Conservation (phyloP, 495 filamentous ascomycete species). For the Lasiosphaeris hirsuta region DNA sequence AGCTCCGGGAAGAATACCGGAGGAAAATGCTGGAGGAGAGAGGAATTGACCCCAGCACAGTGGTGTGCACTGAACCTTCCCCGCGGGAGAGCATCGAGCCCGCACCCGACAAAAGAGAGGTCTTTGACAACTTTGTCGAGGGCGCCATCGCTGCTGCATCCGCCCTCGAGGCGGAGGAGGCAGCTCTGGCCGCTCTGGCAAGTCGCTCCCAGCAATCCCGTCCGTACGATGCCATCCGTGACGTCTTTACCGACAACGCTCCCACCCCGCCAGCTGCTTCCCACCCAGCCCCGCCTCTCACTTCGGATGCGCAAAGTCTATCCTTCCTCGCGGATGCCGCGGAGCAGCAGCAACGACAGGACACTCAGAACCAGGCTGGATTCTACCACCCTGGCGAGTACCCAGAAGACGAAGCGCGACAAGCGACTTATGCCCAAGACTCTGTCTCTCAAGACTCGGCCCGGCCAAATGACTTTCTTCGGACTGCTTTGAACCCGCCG, state of each 20-base stretch:
- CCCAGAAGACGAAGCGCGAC: not conserved
- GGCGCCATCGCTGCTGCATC: constrained; percentile 20
- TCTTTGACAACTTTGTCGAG: constrained; percentile 22
- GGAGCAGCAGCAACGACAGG: constrained; percentile 7
- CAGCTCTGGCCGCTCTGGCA: constrained; percentile 14
- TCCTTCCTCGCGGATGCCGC: constrained; percentile 34
- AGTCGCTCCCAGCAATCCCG: constrained; percentile 30
- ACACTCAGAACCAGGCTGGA: not conserved
- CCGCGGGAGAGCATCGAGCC: constrained; percentile 4
- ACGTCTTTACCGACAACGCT: constrained; percentile 40
- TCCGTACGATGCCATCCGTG: constrained; percentile 48
- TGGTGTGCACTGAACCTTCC: constrained; percentile 5
- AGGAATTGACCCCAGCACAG: constrained; percentile 26
- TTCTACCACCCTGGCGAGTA: not conserved
- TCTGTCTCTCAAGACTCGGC: constrained; percentile 9
- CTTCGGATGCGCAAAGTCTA: constrained; percentile 20
- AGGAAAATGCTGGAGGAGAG: constrained; percentile 18
- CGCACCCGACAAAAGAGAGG: not conserved
- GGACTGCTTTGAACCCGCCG: constrained; percentile 41
- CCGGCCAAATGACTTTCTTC: constrained; percentile 36
- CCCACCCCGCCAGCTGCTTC: constrained; percentile 15
- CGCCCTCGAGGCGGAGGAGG: constrained; percentile 23
- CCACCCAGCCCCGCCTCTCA: constrained; percentile 5
- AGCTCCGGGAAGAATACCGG: constrained; percentile 32
- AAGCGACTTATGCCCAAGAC: constrained; percentile 10